phyloP scores from a whole-genome alignment of 1,284 basidiomycete species.

The Ceratobasidium sp. region DNA sequence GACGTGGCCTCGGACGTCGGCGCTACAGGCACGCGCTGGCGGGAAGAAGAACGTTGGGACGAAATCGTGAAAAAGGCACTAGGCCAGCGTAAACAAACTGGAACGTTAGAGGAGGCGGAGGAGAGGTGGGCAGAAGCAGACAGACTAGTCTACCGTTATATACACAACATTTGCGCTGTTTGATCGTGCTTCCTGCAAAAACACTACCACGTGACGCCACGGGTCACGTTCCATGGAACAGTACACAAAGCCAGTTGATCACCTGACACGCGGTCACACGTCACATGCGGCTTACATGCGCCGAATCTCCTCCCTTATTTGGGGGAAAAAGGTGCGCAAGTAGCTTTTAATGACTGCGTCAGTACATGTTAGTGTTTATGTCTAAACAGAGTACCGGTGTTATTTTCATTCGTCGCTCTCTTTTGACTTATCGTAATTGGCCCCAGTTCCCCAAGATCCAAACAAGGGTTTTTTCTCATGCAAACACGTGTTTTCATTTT shows the following conservation, averaged over 20 bases:
- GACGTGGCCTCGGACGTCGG: conserved; percentile 27
- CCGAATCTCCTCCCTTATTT: conserved; percentile 13
- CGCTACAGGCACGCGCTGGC: conserved; percentile 36
- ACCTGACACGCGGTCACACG: conserved; percentile 12
- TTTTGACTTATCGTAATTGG: background rate
- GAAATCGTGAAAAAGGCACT: conserved; percentile 44
- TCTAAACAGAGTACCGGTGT: too few relatives aligned
- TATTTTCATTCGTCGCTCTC: too few relatives aligned
- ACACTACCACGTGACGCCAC: conserved; percentile 27
- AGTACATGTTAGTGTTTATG: too few relatives aligned
- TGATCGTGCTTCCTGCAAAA: conserved; percentile 34
- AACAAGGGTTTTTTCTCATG: conserved; percentile 15
- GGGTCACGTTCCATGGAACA: conserved; percentile 24
- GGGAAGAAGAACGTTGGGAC: conserved; percentile 41
- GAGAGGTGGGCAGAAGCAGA: background rate
- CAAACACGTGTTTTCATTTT: conserved; percentile 22
- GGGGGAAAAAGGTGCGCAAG: conserved; percentile 4
- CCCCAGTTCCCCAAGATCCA: background rate
- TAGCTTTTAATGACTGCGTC: too few relatives aligned
- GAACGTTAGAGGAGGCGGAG: conserved; percentile 5
- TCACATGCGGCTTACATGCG: conserved; percentile 5
- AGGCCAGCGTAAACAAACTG: conserved; percentile 26
- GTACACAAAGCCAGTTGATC: too few relatives aligned
- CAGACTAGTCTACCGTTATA: background rate
- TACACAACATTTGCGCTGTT: conserved; percentile 28